Evolutionary conservation across 192 early-diverging fungal genomes (phyloP), one percentile per base, ranked within the genome.

Genomic region (Backusella tarrabulga): DNA sequence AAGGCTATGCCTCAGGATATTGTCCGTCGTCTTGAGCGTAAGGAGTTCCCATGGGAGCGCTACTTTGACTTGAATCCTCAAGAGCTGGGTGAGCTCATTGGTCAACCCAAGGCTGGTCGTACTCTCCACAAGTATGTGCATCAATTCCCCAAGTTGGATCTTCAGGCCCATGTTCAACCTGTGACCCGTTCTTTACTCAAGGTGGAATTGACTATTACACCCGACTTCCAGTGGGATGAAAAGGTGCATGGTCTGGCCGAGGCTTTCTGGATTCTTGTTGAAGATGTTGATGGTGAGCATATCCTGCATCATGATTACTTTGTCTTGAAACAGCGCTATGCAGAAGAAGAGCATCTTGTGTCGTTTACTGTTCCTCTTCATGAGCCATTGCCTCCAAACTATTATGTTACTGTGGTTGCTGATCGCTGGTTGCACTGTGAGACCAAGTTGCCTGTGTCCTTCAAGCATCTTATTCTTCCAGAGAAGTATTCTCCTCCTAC

Each of bases 391-490:
- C 96, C 96, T 71, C 97, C 98, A 19, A 97, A 99, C 81, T 98
- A 96, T 83, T 99, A 97, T 85, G 93, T 99, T 60, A 87, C 87
- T 44, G 87, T 98, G 4, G 84, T 96, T n/a, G 94, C 95, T 38
- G 98, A 99, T 83, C 90, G 97, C 3, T 99, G 98, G 98, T 80
- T 99, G 60, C 92, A 95, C 73, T 92, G 90, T 7, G 97, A 98
- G 80, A 96, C 96, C 15, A 87, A 95, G 11, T 79, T 97, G 74
- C 94, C 98, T 5, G 93, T 99, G 32, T 97, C 96, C 14, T 96
- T 99, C 86, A 90, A 92, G 80, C 93, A 97, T 76, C 77, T 99
- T 78, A 93, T 95, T 46, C 77, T 99, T 68, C 98, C 98, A 1
- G 94, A 95, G 68, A 95, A 95, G 79, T 97, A 95, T 72, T 89